Percentiles rank a stretch among this genome's conserved stretches.
Conservation (phyloP, 208 protist genomes). For the Leishmania turanica region DNA sequence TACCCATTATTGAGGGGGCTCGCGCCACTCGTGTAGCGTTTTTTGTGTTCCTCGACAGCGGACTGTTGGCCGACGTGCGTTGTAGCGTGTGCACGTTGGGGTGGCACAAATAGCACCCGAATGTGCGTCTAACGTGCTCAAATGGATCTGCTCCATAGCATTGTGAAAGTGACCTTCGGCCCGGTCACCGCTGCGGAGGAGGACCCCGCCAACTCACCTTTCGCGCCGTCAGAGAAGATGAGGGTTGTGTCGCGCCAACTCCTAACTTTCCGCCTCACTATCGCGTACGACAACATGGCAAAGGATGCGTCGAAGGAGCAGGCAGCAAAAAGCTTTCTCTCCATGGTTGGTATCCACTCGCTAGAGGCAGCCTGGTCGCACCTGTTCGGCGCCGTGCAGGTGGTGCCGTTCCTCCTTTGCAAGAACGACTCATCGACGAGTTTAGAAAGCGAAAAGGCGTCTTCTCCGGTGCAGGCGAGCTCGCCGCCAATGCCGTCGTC, state of each 20-base stretch:
- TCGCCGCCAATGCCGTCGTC: slow-evolving; percentile 3
- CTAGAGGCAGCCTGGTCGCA: slow-evolving; percentile 47
- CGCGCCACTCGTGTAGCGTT: not conserved
- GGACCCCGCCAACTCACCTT: not conserved
- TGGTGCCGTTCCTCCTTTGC: slow-evolving; percentile 41
- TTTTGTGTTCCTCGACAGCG: not conserved
- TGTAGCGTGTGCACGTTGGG: not conserved
- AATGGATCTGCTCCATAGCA: slow-evolving; percentile 45
- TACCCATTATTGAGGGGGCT: not conserved
- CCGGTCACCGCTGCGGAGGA: slow-evolving; percentile 7
- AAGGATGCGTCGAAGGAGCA: slow-evolving; percentile 22
- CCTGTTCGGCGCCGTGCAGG: slow-evolving; percentile 44
- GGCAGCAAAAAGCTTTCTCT: slow-evolving; percentile 36
- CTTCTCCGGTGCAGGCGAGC: not conserved
- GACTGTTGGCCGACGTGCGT: not conserved
- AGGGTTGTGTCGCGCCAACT: slow-evolving; percentile 45
- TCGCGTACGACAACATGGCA: slow-evolving; percentile 36
- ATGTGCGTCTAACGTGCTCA: not conserved
- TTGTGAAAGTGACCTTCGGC: slow-evolving; percentile 37
- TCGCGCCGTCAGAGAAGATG: slow-evolving; percentile 7
- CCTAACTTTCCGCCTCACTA: slow-evolving; percentile 44
- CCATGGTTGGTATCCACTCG: slow-evolving; percentile 43
- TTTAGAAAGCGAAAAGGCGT: not conserved
- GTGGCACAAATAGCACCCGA: not conserved
- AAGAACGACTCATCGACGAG: not conserved